phyloP scores from a whole-genome alignment of 1,284 basidiomycete species.

The Ceratobasidium sp. region DNA sequence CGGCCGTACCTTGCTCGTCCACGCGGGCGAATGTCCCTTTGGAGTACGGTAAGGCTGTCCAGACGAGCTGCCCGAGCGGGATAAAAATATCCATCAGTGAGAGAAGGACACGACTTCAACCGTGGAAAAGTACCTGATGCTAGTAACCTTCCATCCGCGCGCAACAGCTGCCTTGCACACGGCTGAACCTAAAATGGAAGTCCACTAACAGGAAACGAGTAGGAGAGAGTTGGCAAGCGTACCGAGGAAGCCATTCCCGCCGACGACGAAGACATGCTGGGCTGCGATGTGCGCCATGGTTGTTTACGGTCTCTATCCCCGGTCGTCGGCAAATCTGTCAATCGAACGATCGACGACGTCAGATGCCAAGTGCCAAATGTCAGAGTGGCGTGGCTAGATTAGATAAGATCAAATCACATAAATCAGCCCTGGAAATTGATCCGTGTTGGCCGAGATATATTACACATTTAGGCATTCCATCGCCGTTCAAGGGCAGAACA shows the following conservation, averaged over 20 bases:
- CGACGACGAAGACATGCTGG: slow-evolving; percentile 84
- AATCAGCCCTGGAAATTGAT: too few species aligned
- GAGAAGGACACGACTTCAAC: background rate
- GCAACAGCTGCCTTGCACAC: slow-evolving; percentile 87
- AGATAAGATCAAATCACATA: too few species aligned
- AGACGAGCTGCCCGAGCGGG: slow-evolving; percentile 65
- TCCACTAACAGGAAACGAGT: background rate
- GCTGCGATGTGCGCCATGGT: slow-evolving; percentile 45
- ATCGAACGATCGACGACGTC: too few species aligned
- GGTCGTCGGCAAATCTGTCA: too few species aligned
- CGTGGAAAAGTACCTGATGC: slow-evolving; percentile 73
- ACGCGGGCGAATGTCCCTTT: slow-evolving; percentile 88
- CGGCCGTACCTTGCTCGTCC: slow-evolving; percentile 74
- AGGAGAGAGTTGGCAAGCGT: slow-evolving; percentile 47
- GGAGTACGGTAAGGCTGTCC: slow-evolving; percentile 87
- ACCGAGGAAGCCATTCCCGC: slow-evolving; percentile 97
- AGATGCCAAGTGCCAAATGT: too few species aligned
- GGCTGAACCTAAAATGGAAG: slow-evolving; percentile 75
- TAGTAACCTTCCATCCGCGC: slow-evolving; percentile 86
- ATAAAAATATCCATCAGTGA: background rate
- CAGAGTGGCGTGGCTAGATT: too few species aligned
- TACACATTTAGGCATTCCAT: too few species aligned
- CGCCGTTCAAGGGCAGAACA: too few species aligned
- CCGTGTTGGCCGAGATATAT: too few species aligned
- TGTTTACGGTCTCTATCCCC: too few species aligned